phyloP scores from a whole-genome alignment of 176 grass and related monocot genomes.

The Themeda triandra region DNA sequence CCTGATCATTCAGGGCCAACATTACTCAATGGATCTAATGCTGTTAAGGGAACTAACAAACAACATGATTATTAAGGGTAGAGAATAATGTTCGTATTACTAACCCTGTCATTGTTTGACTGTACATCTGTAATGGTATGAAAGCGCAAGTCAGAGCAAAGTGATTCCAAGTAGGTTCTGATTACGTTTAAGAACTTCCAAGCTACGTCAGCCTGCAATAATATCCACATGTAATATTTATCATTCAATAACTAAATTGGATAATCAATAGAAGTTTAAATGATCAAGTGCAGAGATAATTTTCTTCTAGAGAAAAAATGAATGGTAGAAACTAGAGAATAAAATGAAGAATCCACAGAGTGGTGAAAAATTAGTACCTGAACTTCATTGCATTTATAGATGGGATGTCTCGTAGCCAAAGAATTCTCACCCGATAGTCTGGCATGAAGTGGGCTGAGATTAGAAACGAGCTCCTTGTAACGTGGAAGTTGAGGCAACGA shows the following conservation, averaged over 20 bases:
- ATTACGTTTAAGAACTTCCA: slow-evolving; percentile 71
- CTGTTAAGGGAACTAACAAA: background rate
- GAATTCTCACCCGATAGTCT: slow-evolving; percentile 68
- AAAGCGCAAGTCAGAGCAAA: slow-evolving; percentile 85
- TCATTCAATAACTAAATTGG: background rate
- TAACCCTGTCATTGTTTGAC: slow-evolving; percentile 93
- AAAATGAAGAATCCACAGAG: background rate
- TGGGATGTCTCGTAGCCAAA: slow-evolving; percentile 75
- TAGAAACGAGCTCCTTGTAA: slow-evolving; percentile 82
- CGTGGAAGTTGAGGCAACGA: slow-evolving; percentile 78
- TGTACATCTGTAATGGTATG: slow-evolving; percentile 98
- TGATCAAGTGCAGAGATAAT: background rate
- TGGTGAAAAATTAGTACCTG: slow-evolving; percentile 54
- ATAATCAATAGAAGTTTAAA: slow-evolving; percentile 9
- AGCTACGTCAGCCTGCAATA: slow-evolving; percentile 76
- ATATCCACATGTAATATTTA: slow-evolving; percentile 2
- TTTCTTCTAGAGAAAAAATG: background rate
- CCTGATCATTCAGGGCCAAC: slow-evolving; percentile 45
- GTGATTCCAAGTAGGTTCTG: slow-evolving; percentile 77
- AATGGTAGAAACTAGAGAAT: background rate
- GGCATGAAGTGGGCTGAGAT: slow-evolving; percentile 82
- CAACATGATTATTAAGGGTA: slow-evolving; percentile 13
- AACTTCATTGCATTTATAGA: slow-evolving; percentile 88
- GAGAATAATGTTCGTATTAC: slow-evolving; percentile 11
- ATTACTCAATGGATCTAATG: slow-evolving; percentile 9